Conservation (phyloP, 805 yeast genomes). For the Myxozyma monticola region DNA sequence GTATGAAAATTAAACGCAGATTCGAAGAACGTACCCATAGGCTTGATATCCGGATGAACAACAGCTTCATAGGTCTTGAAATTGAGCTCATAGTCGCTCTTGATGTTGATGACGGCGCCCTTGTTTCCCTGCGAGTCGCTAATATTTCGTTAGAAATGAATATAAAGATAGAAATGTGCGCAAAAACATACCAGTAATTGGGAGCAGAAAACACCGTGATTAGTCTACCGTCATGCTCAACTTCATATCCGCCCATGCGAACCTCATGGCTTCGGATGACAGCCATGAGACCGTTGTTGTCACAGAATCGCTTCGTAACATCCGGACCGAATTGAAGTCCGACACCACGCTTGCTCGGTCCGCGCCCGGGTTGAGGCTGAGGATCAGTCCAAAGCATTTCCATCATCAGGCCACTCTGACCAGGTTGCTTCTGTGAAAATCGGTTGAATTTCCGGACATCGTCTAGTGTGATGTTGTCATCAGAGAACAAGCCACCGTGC, state of each 20-base stretch:
- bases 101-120: slow-evolving; percentile 85
- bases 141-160: background rate
- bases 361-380: slow-evolving; percentile 71
- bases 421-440: slow-evolving; percentile 70
- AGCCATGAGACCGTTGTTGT: slow-evolving; percentile 67
- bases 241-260: slow-evolving; percentile 84
- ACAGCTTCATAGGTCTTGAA: slow-evolving; percentile 73
- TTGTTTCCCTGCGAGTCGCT: slow-evolving; percentile 89
- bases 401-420: slow-evolving; percentile 90
- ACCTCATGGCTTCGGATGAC: slow-evolving; percentile 95
- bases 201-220: slow-evolving; percentile 98
- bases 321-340: slow-evolving; percentile 98
- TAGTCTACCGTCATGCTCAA: slow-evolving; percentile 81
- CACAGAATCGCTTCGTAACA: slow-evolving; percentile 76
- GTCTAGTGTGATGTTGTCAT: slow-evolving; percentile 65
- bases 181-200: slow-evolving; percentile 52
- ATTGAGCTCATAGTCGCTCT: slow-evolving; percentile 45
- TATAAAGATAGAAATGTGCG: background rate
- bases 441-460: slow-evolving; percentile 74
- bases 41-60: slow-evolving; percentile 85
- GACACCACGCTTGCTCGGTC: slow-evolving; percentile 89
- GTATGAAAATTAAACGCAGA: background rate
- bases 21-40: slow-evolving; percentile 59
- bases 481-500: slow-evolving; percentile 94
- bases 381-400: slow-evolving; percentile 98